phyloP scores from a whole-genome alignment of 1,284 basidiomycete genomes.

The Leccinum pachyderme region DNA sequence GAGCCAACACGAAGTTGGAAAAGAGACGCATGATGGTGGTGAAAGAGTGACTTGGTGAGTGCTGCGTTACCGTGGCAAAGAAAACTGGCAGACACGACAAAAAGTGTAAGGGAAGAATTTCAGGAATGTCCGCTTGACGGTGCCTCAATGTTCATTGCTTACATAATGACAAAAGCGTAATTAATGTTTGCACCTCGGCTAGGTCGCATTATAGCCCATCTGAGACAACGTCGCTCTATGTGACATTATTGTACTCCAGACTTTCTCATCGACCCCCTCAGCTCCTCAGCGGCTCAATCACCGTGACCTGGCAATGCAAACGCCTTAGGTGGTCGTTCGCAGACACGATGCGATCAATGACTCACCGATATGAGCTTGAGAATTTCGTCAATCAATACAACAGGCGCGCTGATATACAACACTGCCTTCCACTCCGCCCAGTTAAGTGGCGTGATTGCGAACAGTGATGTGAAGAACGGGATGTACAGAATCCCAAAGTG shows the following conservation, averaged over 20 bases:
- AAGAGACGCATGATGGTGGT: constrained; percentile 25
- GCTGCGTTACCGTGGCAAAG: neutral
- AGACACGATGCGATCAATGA: constrained; percentile 13
- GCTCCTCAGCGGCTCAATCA: constrained; percentile 36
- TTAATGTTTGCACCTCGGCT: neutral
- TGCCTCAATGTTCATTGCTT: constrained; percentile 3
- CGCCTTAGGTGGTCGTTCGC: constrained; percentile 2
- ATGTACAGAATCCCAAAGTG: constrained; percentile 96
- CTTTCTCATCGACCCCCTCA: neutral
- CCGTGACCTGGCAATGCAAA: constrained; percentile 31
- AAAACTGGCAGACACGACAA: constrained; percentile 4
- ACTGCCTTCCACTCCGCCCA: constrained; percentile 96
- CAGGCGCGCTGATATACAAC: constrained; percentile 83
- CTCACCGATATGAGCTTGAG: constrained; percentile 82
- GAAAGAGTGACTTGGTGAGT: constrained; percentile 25
- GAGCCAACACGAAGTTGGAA: constrained; percentile 15
- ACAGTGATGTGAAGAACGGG: constrained; percentile 88
- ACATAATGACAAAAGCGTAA: neutral
- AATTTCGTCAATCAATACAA: constrained; percentile 87
- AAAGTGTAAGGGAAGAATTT: neutral
- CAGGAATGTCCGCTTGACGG: neutral
- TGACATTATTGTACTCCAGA: neutral
- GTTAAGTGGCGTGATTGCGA: constrained; percentile 91
- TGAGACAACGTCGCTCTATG: neutral
- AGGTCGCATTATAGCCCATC: neutral